Conservation (phyloP, 768 basidiomycete species). For the Dendrothele bispora region DNA sequence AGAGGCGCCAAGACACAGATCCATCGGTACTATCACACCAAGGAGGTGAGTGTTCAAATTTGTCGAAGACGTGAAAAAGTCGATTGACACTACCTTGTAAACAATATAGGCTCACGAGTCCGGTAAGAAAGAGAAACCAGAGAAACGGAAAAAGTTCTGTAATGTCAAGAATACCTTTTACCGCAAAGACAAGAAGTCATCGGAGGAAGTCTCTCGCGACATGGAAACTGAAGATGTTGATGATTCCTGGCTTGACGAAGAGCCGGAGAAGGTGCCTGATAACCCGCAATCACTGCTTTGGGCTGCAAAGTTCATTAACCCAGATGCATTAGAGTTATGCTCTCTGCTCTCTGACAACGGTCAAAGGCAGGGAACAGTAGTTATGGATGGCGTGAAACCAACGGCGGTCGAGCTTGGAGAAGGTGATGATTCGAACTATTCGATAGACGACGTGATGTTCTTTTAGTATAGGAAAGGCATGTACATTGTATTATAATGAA, state of each 20-base stretch:
- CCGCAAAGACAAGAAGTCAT: background rate
- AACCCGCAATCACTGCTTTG: no score
- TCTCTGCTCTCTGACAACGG: no score
- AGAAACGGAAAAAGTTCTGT: background rate
- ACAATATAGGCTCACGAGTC: background rate
- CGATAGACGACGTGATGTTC: no score
- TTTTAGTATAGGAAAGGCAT: no score
- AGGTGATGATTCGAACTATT: no score
- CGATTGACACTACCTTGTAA: background rate
- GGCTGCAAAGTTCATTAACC: no score
- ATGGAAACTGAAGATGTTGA: background rate
- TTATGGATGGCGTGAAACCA: no score
- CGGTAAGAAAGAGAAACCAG: background rate
- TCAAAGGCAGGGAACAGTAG: no score
- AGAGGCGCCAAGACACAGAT: background rate
- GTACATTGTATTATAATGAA: no score
- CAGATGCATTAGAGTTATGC: no score
- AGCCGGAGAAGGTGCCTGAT: no score
- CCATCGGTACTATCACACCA: background rate
- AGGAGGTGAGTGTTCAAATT: background rate
- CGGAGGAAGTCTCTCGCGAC: background rate
- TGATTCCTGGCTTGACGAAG: constrained; percentile 7
- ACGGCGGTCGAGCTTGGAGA: no score
- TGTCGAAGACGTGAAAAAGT: background rate
- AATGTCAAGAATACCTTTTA: background rate